phyloP scores from a whole-genome alignment of 177 flowering plant genomes.

The Vitis hybrid region DNA sequence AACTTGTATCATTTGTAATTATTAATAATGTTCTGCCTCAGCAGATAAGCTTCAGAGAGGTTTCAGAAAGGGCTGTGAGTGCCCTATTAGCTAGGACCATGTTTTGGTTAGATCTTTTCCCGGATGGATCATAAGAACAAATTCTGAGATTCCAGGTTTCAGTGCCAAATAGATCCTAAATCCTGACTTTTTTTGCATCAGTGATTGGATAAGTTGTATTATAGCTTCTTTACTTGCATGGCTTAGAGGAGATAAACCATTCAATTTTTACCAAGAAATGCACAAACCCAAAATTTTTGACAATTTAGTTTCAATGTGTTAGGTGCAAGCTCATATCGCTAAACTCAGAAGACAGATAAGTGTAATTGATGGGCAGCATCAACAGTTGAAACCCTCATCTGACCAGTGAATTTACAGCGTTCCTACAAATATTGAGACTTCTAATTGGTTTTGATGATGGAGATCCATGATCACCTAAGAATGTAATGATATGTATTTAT shows the following conservation, averaged over 20 bases:
- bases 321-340: slow-evolving; percentile 68
- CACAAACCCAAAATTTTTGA: slow-evolving; percentile 4
- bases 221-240: background rate
- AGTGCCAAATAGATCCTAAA: too few species aligned
- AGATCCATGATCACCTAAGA: slow-evolving; percentile 2
- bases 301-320: slow-evolving; percentile 9
- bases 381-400: slow-evolving; percentile 29
- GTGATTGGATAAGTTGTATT: too few species aligned
- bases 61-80: too few species aligned
- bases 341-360: slow-evolving; percentile 55
- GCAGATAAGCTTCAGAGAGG: too few species aligned
- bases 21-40: too few species aligned
- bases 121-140: too few species aligned
- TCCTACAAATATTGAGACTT: background rate
- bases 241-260: background rate
- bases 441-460: slow-evolving; percentile 4
- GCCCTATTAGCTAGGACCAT: too few species aligned
- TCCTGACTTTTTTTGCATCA: too few species aligned
- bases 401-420: slow-evolving; percentile 30
- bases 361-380: slow-evolving; percentile 45
- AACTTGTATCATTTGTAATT: too few species aligned
- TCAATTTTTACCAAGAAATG: background rate
- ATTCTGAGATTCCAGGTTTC: too few species aligned
- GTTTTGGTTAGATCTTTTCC: too few species aligned
- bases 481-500: slow-evolving; percentile 5